Conservation (phyloP, 208 protist genomes). For the Leishmania martiniquensis region DNA sequence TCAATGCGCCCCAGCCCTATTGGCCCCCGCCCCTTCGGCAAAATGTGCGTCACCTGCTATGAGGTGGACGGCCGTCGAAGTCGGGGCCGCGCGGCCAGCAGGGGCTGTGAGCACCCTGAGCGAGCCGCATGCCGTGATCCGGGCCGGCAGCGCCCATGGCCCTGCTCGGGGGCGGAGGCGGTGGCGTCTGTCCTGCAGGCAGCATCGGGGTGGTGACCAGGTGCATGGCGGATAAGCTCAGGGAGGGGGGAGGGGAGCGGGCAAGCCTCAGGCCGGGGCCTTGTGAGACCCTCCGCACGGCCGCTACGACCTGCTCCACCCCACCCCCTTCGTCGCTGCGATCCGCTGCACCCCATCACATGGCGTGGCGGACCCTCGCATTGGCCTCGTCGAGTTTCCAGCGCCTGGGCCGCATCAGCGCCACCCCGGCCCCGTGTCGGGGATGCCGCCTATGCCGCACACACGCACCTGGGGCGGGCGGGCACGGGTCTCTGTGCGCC, state of each 20-base stretch:
- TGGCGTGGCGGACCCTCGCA: background rate
- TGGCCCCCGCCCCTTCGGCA: too few relatives aligned
- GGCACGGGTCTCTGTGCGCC: background rate
- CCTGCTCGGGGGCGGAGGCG: background rate
- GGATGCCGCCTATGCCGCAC: background rate
- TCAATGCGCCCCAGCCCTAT: too few relatives aligned
- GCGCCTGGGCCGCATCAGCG: background rate
- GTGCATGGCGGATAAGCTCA: background rate
- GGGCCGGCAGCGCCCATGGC: background rate
- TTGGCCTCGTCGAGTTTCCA: background rate
- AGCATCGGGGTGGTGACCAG: background rate
- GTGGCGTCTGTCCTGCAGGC: background rate
- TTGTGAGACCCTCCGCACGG: background rate
- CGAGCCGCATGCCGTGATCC: background rate
- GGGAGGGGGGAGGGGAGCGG: background rate
- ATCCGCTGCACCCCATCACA: background rate
- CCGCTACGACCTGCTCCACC: background rate
- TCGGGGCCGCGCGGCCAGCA: too few relatives aligned
- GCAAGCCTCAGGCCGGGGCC: background rate
- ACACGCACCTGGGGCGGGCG: background rate
- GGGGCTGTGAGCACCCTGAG: too few relatives aligned
- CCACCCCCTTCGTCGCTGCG: background rate
- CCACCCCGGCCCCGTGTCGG: background rate
- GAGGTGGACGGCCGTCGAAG: too few relatives aligned
- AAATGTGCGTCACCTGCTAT: too few relatives aligned